Evolutionary conservation across 345 rosid species (phyloP).

Genomic region (Lepidium didymum): DNA sequence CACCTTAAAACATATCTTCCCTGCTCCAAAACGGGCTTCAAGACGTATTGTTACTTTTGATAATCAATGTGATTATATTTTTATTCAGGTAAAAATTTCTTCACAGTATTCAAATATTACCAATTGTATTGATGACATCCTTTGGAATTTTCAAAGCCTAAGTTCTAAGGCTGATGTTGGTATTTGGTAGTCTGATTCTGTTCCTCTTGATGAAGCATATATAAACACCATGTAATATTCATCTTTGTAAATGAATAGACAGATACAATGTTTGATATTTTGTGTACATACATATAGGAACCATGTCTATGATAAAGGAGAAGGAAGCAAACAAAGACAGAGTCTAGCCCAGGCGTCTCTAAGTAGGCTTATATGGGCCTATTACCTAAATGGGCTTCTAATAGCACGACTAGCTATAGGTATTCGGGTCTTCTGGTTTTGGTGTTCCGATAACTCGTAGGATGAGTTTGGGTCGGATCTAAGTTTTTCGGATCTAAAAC

Average conservation of each 20-base stretch:
- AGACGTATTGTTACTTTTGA: conserved; percentile 79
- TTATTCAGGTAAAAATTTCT: conserved; percentile 74
- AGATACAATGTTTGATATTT: background rate
- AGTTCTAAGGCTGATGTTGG: background rate
- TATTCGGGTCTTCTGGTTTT: too few relatives aligned
- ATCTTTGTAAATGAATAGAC: background rate
- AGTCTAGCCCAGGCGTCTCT: too few relatives aligned
- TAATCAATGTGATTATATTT: conserved; percentile 63
- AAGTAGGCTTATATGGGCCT: too few relatives aligned
- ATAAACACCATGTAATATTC: background rate
- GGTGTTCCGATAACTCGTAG: too few relatives aligned
- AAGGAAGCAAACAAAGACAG: conserved; percentile 36
- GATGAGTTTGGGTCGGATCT: too few relatives aligned
- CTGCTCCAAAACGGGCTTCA: conserved; percentile 73
- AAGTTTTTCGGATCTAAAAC: too few relatives aligned
- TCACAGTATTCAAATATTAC: background rate
- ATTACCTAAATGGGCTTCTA: too few relatives aligned
- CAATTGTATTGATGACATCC: background rate
- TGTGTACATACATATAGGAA: conserved; percentile 44
- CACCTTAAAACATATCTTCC: conserved; percentile 84
- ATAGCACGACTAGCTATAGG: too few relatives aligned
- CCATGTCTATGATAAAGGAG: conserved; percentile 66
- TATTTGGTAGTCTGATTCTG: background rate
- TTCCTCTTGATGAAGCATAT: too few relatives aligned
- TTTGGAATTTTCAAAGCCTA: background rate